Evolutionary conservation across 2,329 filamentous ascomycete genomes (phyloP), one percentile per base, ranked within the genome.

Genomic region (Epichloe gansuensis): DNA sequence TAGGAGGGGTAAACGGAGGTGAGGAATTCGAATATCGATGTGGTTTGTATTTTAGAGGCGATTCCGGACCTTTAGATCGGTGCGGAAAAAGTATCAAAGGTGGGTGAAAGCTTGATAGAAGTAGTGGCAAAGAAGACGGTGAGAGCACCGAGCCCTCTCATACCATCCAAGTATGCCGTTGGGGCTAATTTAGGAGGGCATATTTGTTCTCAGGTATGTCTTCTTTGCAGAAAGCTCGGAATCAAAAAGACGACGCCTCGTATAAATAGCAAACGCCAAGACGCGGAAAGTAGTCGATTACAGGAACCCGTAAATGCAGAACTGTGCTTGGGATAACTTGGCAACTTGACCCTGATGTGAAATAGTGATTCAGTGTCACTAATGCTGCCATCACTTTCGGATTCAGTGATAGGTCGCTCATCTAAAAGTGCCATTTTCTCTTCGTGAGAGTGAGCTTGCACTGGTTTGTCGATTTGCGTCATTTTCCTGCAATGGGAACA

Each of bases 121-220:
- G 60, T 74, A 77, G 63, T 81, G 77, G 58, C 76, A 81, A 62
- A 75, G 62, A 75, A 76, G 56, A 81, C 77, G 54, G 76, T 70
- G 35, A 80, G 68, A 5, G 77, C 76, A 41, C 77, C 77, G 12
- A 80, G 62, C 13, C 77, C 77, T 55, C 77, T 72, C 69, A 81
- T 75, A 55, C 77, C 77, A 58, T 81, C 78, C 46, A 81, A 75
- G 58, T 81, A 80, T 7, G 77, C 71, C 8, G 77, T 81, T 15
- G 77, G 76, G 38, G 69, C 63, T n/a, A 75, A 64, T 47, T 69
- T 70, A 25, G 69, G 63, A 4, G 67, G 62, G n/a, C 67, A 67
- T 48, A 67, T 66, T 48, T 69, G 65, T 51, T 74, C 70, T 41
- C 71, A 64, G 37, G 66, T 66, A 53, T 72, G 62, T 31, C 69